Conservation (phyloP, 192 early-diverging fungal genomes). For the Entomortierella beljakovae region DNA sequence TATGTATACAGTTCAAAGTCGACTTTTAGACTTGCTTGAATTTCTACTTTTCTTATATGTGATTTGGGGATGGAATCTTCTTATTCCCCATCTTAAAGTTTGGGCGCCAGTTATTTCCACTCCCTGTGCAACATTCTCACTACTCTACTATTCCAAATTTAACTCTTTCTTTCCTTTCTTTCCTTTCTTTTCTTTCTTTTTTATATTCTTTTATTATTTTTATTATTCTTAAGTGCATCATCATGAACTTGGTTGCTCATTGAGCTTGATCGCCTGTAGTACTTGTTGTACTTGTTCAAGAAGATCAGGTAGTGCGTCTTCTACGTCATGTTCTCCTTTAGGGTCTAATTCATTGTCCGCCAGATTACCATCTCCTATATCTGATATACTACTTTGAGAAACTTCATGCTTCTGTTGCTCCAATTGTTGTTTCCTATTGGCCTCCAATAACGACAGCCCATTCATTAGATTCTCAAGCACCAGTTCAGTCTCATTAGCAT, state of each 20-base stretch:
- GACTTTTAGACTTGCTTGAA: neutral
- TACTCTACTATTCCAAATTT: too few species aligned
- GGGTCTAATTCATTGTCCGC: slow-evolving; percentile 41
- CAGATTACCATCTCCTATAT: slow-evolving; percentile 45
- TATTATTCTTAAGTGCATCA: neutral
- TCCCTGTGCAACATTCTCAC: too few species aligned
- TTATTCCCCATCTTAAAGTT: too few species aligned
- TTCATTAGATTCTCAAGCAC: slow-evolving; percentile 45
- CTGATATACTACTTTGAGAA: slow-evolving; percentile 10
- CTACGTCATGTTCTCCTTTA: slow-evolving; percentile 26
- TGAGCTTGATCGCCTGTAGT: slow-evolving; percentile 42
- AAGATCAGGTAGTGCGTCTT: slow-evolving; percentile 38
- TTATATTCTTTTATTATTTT: neutral
- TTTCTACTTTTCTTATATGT: slow-evolving; percentile 1
- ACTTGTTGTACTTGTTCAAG: slow-evolving; percentile 48
- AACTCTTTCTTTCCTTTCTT: too few species aligned
- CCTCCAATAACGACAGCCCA: slow-evolving; percentile 38
- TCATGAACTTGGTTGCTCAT: slow-evolving; percentile 25
- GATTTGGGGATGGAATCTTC: too few species aligned
- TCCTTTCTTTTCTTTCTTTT: neutral
- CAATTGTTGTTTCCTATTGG: slow-evolving; percentile 23
- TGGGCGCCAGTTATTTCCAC: too few species aligned
- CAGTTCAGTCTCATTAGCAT: slow-evolving; percentile 40
- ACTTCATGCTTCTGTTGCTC: neutral
- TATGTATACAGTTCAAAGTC: too few species aligned